Conservation (phyloP, 2,329 filamentous ascomycete genomes). For the Akanthomyces dipterigenus region DNA sequence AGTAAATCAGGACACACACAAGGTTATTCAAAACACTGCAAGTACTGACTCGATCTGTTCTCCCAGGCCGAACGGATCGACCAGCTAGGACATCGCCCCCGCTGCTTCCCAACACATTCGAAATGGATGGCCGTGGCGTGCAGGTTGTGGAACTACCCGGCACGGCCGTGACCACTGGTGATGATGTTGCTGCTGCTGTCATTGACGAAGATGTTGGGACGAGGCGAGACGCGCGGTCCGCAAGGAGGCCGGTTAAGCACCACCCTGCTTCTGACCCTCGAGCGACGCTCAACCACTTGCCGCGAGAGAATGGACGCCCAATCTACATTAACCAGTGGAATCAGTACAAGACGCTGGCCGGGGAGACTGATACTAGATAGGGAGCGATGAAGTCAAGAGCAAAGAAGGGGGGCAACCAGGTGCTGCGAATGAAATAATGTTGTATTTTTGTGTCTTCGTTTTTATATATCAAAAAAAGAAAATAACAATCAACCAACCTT, state of each 20-base stretch:
- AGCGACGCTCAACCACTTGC: slow-evolving; percentile 28
- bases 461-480: not conserved
- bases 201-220: too few relatives aligned
- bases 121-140: slow-evolving; percentile 30
- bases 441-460: slow-evolving; percentile 2
- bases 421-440: not conserved
- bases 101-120: slow-evolving; percentile 24
- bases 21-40: too few relatives aligned
- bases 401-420: not conserved
- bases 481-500: not conserved
- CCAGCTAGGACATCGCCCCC: slow-evolving; percentile 20
- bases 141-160: slow-evolving; percentile 28
- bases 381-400: not conserved
- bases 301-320: slow-evolving; percentile 22
- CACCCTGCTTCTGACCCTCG: slow-evolving; percentile 22
- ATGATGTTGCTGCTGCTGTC: not conserved
- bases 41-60: too few relatives aligned
- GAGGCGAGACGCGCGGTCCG: not conserved
- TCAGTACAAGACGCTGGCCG: slow-evolving; percentile 22
- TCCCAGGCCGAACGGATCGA: slow-evolving; percentile 28
- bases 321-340: slow-evolving; percentile 33
- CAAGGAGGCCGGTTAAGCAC: slow-evolving; percentile 3
- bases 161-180: slow-evolving; percentile 15
- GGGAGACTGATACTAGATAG: not conserved
- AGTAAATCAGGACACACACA: not conserved